Evolutionary conservation across 1,139 yeast species (phyloP).

Genomic region (Blastobotrys persicus): DNA sequence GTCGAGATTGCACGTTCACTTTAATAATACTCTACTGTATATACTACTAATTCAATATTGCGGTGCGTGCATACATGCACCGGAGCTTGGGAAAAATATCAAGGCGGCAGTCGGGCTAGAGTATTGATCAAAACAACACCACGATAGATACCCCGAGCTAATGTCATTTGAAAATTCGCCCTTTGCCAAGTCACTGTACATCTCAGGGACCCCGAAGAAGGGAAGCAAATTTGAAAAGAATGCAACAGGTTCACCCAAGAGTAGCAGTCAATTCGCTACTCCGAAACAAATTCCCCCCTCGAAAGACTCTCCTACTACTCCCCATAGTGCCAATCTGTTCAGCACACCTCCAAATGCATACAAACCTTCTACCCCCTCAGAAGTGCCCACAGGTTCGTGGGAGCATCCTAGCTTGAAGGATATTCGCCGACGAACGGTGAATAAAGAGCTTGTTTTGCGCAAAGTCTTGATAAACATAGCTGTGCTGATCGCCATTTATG

Average conservation of each 20-base stretch:
- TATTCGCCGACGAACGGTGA: constrained; percentile 27
- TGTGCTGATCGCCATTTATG: constrained; percentile 32
- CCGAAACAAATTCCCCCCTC: background rate
- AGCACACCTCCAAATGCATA: constrained; percentile 20
- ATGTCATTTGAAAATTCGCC: constrained; percentile 33
- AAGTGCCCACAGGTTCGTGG: constrained; percentile 31
- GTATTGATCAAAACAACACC: background rate
- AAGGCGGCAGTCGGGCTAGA: background rate
- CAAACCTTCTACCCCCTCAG: constrained; percentile 19
- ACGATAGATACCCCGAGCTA: background rate
- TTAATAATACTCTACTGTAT: no score
- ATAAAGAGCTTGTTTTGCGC: constrained; percentile 41
- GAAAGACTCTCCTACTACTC: constrained; percentile 2
- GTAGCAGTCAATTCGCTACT: background rate
- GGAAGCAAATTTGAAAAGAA: background rate
- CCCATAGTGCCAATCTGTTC: constrained; percentile 6
- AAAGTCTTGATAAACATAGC: constrained; percentile 37
- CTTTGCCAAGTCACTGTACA: constrained; percentile 30
- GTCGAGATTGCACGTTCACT: no score
- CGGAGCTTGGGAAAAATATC: no score
- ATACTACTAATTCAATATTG: no score
- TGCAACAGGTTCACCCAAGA: background rate
- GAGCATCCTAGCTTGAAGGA: constrained; percentile 27
- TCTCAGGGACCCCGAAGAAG: constrained; percentile 26
- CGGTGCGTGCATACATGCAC: no score